Evolutionary conservation across 805 yeast species (phyloP), one percentile per base, ranked within the genome.

Genomic region (Myxozyma neglecta): DNA sequence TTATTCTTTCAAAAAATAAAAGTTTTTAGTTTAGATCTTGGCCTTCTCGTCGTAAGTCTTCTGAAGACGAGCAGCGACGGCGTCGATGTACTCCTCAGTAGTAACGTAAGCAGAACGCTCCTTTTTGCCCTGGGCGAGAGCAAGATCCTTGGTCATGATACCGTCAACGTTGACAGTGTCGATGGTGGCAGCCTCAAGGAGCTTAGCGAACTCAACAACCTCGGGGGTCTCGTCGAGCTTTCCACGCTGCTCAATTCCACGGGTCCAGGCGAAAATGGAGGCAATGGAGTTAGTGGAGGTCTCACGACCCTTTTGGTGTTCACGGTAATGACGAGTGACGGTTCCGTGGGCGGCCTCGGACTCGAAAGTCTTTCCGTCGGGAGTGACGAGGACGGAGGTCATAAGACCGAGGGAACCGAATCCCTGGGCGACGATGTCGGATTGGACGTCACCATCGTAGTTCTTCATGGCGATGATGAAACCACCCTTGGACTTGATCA

Each of bases 281-380:
- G 98, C 98, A 76, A 93, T 93, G 16, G 97, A 92, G 79, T 93
- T 93, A 61, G 98, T 93, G 6, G 97, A 90, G 18, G 98, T 93
- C 79, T 92, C 97, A 76, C 91, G 89, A 68, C 98, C 98, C 77
- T 88, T 89, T 79, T 93, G 97, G 77, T 90, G 90, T 78, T 87
- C 94, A 80, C 97, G 88, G 80, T 83, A 93, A 76, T 93, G 98
- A 80, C 98, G 89, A 51, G 97, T 93, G 70, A 93, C 98, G 13
- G 98, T 93, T 60, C 98, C 98, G 75, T 93, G 98, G n/a, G 98
- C 98, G 62, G 98, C 98, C 81, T 93, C 98, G 58, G 91, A 80
- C 80, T 93, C 97, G 75, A 90, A 92, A 13, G 97, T 87, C 80
- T 89, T 89, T 32, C 97, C 97, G 76, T 93, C 97, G 54, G 97